Conservation (phyloP, 345 rosid species). For the Anacardium occidentale region DNA sequence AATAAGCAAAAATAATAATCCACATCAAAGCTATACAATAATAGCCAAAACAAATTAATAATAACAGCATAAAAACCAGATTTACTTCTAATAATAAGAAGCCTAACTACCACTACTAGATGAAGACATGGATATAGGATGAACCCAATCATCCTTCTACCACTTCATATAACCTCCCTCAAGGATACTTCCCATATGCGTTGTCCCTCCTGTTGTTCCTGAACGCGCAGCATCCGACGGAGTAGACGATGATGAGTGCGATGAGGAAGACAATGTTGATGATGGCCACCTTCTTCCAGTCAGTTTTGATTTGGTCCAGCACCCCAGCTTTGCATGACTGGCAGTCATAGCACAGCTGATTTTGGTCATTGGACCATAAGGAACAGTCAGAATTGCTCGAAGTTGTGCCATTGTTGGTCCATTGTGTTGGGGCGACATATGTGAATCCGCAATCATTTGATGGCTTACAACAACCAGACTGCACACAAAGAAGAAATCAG, state of each 20-base stretch:
- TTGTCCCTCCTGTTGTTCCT: constrained; percentile 69
- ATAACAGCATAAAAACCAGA: neutral
- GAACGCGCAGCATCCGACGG: constrained; percentile 83
- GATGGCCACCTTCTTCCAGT: constrained; percentile 77
- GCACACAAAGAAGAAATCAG: constrained; percentile 8
- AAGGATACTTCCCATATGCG: constrained; percentile 21
- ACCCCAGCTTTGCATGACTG: constrained; percentile 36
- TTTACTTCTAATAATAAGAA: neutral
- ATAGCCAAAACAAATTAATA: neutral
- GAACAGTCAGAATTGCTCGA: constrained; percentile 51
- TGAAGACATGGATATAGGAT: too few relatives aligned
- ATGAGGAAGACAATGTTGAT: constrained; percentile 66
- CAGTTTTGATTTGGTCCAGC: constrained; percentile 28
- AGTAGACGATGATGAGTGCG: constrained; percentile 62
- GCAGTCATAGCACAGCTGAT: constrained; percentile 31
- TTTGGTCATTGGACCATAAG: constrained; percentile 16
- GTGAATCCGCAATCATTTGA: constrained; percentile 58
- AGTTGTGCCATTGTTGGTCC: constrained; percentile 36
- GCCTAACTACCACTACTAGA: constrained; percentile 1
- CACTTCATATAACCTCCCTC: constrained; percentile 16
- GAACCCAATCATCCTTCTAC: neutral
- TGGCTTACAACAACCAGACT: constrained; percentile 94
- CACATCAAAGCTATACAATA: neutral
- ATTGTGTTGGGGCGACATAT: constrained; percentile 46
- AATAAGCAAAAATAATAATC: constrained; percentile 7